phyloP scores from a whole-genome alignment of 129 eudicot species.

The Ambrosia trifida region DNA sequence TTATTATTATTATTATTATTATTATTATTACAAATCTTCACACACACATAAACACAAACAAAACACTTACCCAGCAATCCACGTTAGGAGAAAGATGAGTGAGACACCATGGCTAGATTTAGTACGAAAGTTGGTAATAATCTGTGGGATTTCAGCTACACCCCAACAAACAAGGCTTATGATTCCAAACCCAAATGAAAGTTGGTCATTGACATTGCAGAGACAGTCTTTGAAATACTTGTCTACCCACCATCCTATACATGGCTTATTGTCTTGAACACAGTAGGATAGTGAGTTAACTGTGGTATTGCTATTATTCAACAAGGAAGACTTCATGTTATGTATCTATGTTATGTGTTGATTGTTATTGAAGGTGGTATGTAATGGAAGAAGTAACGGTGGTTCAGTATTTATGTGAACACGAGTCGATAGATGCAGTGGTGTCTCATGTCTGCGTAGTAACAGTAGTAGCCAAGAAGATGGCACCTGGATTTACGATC shows the following conservation, averaged over 20 bases:
- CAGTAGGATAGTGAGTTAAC: conserved; percentile 35
- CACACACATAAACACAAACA: conserved; percentile 22
- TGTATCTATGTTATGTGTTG: conserved; percentile 1
- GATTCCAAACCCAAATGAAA: conserved; percentile 60
- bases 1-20: too few species aligned
- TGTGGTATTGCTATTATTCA: conserved; percentile 11
- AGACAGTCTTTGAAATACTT: conserved; percentile 56
- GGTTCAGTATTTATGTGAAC: conserved; percentile 22
- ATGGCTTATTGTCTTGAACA: conserved; percentile 36
- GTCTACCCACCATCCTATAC: conserved; percentile 58
- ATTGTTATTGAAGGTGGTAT: conserved; percentile 9
- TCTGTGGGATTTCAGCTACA: conserved; percentile 74
- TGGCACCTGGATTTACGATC: conserved; percentile 38
- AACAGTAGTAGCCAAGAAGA: neutral
- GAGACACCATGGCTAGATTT: conserved; percentile 68
- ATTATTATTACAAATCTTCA: neutral
- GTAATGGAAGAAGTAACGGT: neutral
- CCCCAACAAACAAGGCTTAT: conserved; percentile 60
- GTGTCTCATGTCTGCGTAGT: conserved; percentile 11
- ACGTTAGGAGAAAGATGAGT: conserved; percentile 51
- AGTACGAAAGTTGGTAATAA: conserved; percentile 54
- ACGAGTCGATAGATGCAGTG: conserved; percentile 28
- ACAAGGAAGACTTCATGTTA: conserved; percentile 34
- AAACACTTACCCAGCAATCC: conserved; percentile 59
- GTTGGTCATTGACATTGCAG: conserved; percentile 45